phyloP scores from a whole-genome alignment of 768 basidiomycete genomes.

The Sarcodon sp. region DNA sequence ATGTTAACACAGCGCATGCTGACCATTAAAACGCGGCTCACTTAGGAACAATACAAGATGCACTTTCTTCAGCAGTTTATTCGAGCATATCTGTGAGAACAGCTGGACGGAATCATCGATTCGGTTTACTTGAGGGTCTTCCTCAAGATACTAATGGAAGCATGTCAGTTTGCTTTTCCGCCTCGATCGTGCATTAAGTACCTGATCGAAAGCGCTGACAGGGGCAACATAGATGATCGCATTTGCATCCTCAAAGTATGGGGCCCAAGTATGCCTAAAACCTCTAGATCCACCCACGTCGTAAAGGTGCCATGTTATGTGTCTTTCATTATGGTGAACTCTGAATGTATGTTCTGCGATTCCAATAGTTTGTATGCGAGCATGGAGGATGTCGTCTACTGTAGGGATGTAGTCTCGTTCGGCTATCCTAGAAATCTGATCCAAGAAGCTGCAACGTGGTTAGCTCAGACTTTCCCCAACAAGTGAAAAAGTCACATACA shows the following conservation, averaged over 20 bases:
- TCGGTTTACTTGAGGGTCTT: slow-evolving; percentile 75
- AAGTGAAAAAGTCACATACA: slow-evolving; percentile 34
- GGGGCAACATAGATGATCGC: slow-evolving; percentile 83
- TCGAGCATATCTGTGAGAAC: slow-evolving; percentile 78
- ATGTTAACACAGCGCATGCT: slow-evolving; percentile 22
- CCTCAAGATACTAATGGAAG: slow-evolving; percentile 58
- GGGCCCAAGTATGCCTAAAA: slow-evolving; percentile 71
- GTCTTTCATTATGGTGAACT: slow-evolving; percentile 66
- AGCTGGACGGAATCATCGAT: slow-evolving; percentile 85
- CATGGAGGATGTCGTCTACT: slow-evolving; percentile 82
- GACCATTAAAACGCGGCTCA: slow-evolving; percentile 34
- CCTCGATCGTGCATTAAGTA: slow-evolving; percentile 13
- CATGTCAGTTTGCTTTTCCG: neutral
- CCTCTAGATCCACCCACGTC: slow-evolving; percentile 77
- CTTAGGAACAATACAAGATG: slow-evolving; percentile 45
- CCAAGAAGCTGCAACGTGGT: slow-evolving; percentile 45
- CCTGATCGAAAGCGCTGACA: slow-evolving; percentile 81
- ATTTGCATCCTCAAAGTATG: slow-evolving; percentile 76
- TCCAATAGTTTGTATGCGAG: slow-evolving; percentile 87
- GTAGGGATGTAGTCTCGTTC: slow-evolving; percentile 59
- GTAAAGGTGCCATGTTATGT: slow-evolving; percentile 68
- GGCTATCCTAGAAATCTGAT: slow-evolving; percentile 61
- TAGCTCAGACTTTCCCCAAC: neutral
- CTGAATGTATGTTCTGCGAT: slow-evolving; percentile 78
- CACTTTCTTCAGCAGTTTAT: slow-evolving; percentile 57